Evolutionary conservation across 305 asterid genomes (phyloP).

Genomic region (Fraxinus latifolia): DNA sequence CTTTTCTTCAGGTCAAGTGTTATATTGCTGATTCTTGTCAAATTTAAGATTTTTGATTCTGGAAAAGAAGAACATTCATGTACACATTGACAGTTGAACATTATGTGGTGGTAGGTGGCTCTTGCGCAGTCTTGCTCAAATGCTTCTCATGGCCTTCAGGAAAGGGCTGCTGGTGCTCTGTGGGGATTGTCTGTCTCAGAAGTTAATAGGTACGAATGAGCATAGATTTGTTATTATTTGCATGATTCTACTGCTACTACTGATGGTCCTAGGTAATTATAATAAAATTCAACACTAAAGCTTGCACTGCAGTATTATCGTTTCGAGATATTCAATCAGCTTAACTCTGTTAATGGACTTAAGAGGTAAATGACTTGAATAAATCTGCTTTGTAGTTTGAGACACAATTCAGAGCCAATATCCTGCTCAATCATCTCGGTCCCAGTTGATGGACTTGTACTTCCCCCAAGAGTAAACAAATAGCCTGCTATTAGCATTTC

Average conservation of each 20-base stretch:
- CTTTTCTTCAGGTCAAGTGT: not conserved
- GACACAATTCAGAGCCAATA: not conserved
- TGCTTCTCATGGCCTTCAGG: conserved; percentile 88
- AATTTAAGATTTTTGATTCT: not conserved
- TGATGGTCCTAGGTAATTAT: not conserved
- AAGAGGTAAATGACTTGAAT: not conserved
- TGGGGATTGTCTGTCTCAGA: conserved; percentile 99
- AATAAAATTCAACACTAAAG: not conserved
- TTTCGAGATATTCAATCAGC: not conserved
- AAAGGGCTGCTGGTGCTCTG: conserved; percentile 99
- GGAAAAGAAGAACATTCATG: not conserved
- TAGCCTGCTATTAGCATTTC: not conserved
- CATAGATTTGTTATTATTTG: conserved; percentile 2
- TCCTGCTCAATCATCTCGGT: not conserved
- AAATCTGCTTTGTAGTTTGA: not conserved
- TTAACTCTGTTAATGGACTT: not conserved
- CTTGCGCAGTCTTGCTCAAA: conserved; percentile 74
- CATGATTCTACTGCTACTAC: conserved; percentile 17
- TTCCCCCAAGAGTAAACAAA: not conserved
- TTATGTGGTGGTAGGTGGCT: conserved; percentile 53
- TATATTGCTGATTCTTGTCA: not conserved
- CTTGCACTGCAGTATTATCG: not conserved
- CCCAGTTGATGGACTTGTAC: not conserved
- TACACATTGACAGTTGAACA: not conserved
- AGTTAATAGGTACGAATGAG: conserved; percentile 64